Evolutionary conservation across 805 yeast genomes (phyloP).

Genomic region (Tetrapisispora arboricola): DNA sequence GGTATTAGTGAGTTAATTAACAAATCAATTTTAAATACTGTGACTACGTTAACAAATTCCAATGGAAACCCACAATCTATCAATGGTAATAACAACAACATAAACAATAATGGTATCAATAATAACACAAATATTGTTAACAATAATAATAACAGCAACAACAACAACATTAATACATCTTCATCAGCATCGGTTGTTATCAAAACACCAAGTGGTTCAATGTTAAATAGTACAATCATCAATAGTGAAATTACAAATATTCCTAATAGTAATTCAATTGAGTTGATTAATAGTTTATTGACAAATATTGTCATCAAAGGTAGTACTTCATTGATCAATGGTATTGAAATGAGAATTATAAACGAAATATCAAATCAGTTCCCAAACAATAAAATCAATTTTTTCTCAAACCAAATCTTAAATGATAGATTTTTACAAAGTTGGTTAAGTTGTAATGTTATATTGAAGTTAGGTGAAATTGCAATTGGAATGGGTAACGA

Average conservation of each 20-base stretch:
- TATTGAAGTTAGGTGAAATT: conserved; percentile 13
- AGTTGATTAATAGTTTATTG: conserved; percentile 24
- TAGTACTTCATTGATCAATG: conserved; percentile 64
- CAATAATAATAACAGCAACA: neutral
- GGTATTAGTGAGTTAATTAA: conserved; percentile 23
- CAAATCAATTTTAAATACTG: conserved; percentile 21
- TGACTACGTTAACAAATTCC: conserved; percentile 4
- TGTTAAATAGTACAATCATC: neutral
- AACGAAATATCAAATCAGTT: conserved; percentile 57
- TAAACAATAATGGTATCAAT: neutral
- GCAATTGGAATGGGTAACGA: conserved; percentile 2
- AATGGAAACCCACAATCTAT: neutral
- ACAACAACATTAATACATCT: too few species aligned
- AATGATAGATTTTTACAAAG: conserved; percentile 66
- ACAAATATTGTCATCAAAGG: conserved; percentile 75
- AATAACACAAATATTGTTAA: neutral
- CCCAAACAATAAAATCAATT: conserved; percentile 75
- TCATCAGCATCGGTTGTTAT: neutral
- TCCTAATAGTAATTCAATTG: conserved; percentile 11
- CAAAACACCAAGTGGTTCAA: neutral
- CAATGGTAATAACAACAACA: neutral
- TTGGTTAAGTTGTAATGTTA: conserved; percentile 66
- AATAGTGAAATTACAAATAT: neutral
- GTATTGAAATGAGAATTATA: conserved; percentile 68
- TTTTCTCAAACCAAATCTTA: conserved; percentile 72